Evolutionary conservation across 1,284 basidiomycete species (phyloP).

Genomic region (Ganoderma meredithae): DNA sequence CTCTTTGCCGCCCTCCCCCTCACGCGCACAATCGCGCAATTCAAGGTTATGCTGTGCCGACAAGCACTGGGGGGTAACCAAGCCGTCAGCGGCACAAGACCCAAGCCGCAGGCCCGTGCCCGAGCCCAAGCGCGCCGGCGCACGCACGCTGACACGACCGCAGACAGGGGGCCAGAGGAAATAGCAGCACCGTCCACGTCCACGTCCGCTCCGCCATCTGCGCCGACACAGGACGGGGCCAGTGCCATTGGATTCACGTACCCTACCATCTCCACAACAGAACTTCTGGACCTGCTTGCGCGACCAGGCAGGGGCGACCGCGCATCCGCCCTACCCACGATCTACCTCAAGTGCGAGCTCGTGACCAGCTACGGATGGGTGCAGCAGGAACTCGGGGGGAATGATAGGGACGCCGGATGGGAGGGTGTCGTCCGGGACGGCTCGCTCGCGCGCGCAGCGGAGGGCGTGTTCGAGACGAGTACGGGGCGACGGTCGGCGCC

Average conservation of each 20-base stretch:
- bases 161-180: slow-evolving; percentile 7
- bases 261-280: slow-evolving; percentile 37
- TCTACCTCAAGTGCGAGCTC: slow-evolving; percentile 54
- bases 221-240: slow-evolving; percentile 15
- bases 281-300: slow-evolving; percentile 46
- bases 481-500: slow-evolving; percentile 7
- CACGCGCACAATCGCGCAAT: slow-evolving; percentile 48
- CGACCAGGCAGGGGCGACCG: slow-evolving; percentile 29
- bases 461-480: slow-evolving; percentile 40
- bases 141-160: slow-evolving; percentile 24
- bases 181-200: slow-evolving; percentile 5
- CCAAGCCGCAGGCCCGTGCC: slow-evolving; percentile 44
- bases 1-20: slow-evolving; percentile 53
- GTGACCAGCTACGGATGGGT: slow-evolving; percentile 54
- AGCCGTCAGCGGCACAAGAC: slow-evolving; percentile 23
- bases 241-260: slow-evolving; percentile 34
- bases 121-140: slow-evolving; percentile 32
- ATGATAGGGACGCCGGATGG: slow-evolving; percentile 56
- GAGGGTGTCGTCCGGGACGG: slow-evolving; percentile 44
- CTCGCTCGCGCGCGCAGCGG: slow-evolving; percentile 42
- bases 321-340: slow-evolving; percentile 21
- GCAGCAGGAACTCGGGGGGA: slow-evolving; percentile 43
- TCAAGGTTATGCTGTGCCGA: slow-evolving; percentile 59
- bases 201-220: slow-evolving; percentile 8
- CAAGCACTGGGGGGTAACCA: slow-evolving; percentile 38